Evolutionary conservation across 2,329 filamentous ascomycete species (phyloP).

Genomic region (Colletotrichum tropicicola): DNA sequence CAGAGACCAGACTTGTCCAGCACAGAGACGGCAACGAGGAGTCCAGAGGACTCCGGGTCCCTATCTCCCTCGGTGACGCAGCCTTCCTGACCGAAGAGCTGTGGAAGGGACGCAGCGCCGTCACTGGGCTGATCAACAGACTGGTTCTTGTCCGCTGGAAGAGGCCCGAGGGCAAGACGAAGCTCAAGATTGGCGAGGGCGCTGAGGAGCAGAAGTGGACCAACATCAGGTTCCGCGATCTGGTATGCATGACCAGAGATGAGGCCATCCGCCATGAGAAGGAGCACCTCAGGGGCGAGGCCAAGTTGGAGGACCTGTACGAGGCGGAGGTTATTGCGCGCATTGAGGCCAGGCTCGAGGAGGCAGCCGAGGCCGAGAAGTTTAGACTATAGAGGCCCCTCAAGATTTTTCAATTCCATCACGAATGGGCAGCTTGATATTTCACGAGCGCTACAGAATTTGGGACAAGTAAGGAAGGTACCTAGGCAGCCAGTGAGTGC

Average conservation of each 20-base stretch:
- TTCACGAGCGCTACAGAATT: too few species aligned
- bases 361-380: conserved; percentile 70
- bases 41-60: conserved; percentile 78
- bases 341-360: conserved; percentile 73
- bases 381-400: conserved; percentile 49
- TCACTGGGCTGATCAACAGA: conserved; percentile 84
- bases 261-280: conserved; percentile 84
- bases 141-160: conserved; percentile 85
- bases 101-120: conserved; percentile 81
- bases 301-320: conserved; percentile 78
- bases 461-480: too few species aligned
- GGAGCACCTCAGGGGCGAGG: conserved; percentile 76
- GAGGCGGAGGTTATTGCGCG: conserved; percentile 70
- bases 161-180: conserved; percentile 67
- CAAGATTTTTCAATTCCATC: too few species aligned
- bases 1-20: conserved; percentile 74
- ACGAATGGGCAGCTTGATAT: too few species aligned
- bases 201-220: conserved; percentile 81
- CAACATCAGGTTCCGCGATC: conserved; percentile 71
- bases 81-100: conserved; percentile 92
- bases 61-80: conserved; percentile 81
- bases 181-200: conserved; percentile 67
- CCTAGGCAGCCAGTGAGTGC: too few species aligned
- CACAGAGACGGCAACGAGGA: conserved; percentile 24
- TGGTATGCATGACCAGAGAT: conserved; percentile 94